Evolutionary conservation across 2,329 filamentous ascomycete genomes (phyloP), one percentile per base, ranked within the genome.

Genomic region (Allantophomopsis lycopodina): DNA sequence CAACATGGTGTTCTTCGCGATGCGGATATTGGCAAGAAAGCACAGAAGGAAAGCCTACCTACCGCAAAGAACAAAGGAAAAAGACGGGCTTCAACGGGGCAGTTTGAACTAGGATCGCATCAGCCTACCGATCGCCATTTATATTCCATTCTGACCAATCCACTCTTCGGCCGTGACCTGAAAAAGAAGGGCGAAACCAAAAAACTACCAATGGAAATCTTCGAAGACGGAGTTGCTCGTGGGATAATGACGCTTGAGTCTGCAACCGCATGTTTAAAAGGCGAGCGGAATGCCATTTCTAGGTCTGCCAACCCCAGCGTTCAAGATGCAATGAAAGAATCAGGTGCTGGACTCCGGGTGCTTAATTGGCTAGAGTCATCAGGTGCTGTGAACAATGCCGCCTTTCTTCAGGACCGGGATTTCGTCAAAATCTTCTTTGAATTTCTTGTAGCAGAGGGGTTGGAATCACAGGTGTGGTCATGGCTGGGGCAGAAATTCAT

Each of bases 61-160:
- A 21, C 16, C 21, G 50, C 30, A 41, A 57, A 38, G 32, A 35
- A 40, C 17, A 17, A 35, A 38, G 39, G 32, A 40, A 30, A 42
- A 49, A 28, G 44, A 16, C 33, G 38, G 28, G 40, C 37, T 31
- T 46, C 47, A 42, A 34, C 14, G 32, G 32, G 32, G 7, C 17
- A 15, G 34, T 36, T 40, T 20, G 38, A 48, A 13, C 37, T 40
- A 5, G 41, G 43, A 5, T 41, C 35, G 34, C 55, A 57, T 15
- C 52, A 50, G 33, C 49, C 56, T 37, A 58, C 66, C 2, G 60
- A 64, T 37, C 55, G 53, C 37, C 69, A 71, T 49, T 51, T 74
- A 42, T 52, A 64, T 28, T 64, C 66, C 6, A 60, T 74, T 23
- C 50, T 74, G 31, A 63, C 60, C 12, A 71, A 66, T 48, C 69